Base-by-base conservation (phyloP, 371 early-diverging fungal genomes). In the Mortierella sp. region DNA sequence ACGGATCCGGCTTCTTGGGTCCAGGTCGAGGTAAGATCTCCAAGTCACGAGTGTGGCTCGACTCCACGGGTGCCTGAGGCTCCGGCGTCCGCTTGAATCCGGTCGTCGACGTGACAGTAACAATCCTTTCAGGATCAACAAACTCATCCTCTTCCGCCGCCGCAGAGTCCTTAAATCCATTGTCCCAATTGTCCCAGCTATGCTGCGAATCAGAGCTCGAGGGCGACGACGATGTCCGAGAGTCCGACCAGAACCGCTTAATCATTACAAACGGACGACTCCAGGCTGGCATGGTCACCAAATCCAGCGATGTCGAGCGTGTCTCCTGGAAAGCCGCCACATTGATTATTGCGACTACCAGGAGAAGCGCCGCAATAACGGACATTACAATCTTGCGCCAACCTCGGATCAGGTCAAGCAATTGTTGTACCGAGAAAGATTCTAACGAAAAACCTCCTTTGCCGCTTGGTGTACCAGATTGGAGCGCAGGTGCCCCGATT, bases 311-410 rank as follows among this genome's bases (percentile, higher is more conserved):
- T 5, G 84, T 84, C 61, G 77, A 72, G 31, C 75, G 34, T 1
- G 80, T 80, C 46, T 85, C 81, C 57, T 78, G 81, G 69, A 85
- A 85, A 11, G 79, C 74, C 28, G 81, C 79, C n/a, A 73, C 79
- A 37, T 85, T 85, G 77, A 75, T 70, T 14, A 85, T 76, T 77
- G 81, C 72, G 26, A 81, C 57, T 34, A 81, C 77, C 71, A 85
- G 43, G 5, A 53, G 40, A 11, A 73, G 21, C 1, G 82, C 76
- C n/a, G 55, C 81, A 11, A 85, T 5, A 8, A 55, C 44, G 21
- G 72, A 74, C 74, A 81, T 67, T n/a, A 79, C 69, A 43, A 54
- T 77, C 54, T 74, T 81, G 79, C 82, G 76, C 86, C 81, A 81
- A 1, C 53, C 21, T 0, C 71, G 37, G 10, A 54, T n/a, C 40